These are phyloP conservation scores for Neurospora cerealis DNA, from an alignment of 495 filamentous ascomycete genomes.

Conservation along the genomic window DNA sequence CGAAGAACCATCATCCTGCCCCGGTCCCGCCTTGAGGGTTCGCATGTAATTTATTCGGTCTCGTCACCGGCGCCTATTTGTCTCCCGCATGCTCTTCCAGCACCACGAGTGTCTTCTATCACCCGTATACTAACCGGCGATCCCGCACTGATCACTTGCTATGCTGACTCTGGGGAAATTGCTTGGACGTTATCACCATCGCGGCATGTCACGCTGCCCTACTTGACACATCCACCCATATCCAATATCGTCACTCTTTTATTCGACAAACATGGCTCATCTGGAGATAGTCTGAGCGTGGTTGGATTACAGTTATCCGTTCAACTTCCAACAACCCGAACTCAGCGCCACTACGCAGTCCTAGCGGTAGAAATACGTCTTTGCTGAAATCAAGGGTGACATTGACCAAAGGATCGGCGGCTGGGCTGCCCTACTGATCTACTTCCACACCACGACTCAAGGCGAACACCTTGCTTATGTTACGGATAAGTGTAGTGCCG, in stretches of 20 bases:
- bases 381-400: not conserved
- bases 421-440: not conserved
- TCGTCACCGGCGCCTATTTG: not conserved
- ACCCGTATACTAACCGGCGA: not conserved
- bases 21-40: not conserved
- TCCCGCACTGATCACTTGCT: not conserved
- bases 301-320: not conserved
- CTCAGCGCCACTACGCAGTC: not conserved
- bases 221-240: not conserved
- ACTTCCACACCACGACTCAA: not conserved
- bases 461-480: not conserved
- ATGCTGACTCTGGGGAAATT: not conserved
- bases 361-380: not conserved
- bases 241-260: not conserved
- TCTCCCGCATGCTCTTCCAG: not conserved
- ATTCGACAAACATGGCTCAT: not conserved
- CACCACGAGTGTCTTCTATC: not conserved
- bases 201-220: not conserved
- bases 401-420: not conserved
- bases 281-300: not conserved
- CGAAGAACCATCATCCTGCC: not conserved
- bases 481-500: not conserved
- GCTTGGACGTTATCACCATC: not conserved
- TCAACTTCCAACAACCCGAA: not conserved
- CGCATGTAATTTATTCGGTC: not conserved